These are phyloP conservation scores for Pyrenophora seminiperda DNA, from an alignment of 2,329 filamentous ascomycete species.

Conservation along the genomic window DNA sequence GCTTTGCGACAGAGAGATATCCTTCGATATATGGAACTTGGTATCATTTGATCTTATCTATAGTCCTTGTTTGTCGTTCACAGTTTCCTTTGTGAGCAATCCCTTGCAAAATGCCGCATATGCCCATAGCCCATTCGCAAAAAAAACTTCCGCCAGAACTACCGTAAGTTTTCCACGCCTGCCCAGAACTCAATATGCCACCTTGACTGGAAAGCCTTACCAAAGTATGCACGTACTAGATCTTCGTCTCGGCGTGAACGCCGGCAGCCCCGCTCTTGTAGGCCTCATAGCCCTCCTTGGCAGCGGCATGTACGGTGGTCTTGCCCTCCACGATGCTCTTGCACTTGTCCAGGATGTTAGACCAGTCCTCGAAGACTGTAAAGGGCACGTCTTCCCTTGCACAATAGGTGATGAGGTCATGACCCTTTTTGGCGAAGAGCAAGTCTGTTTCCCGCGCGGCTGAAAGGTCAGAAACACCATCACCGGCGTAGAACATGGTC, in stretches of 20 bases:
- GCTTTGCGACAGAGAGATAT: no score
- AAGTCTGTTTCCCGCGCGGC: slow-evolving; percentile 92
- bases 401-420: slow-evolving; percentile 87
- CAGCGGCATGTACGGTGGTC: slow-evolving; percentile 71
- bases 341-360: slow-evolving; percentile 74
- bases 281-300: slow-evolving; percentile 56
- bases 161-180: neutral
- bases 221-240: slow-evolving; percentile 15
- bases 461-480: slow-evolving; percentile 45
- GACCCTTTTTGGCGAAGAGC: slow-evolving; percentile 89
- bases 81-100: slow-evolving; percentile 1
- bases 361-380: slow-evolving; percentile 85
- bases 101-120: neutral
- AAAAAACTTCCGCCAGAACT: neutral
- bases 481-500: slow-evolving; percentile 86
- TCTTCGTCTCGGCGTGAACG: slow-evolving; percentile 23
- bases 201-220: no score
- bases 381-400: slow-evolving; percentile 84
- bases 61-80: slow-evolving; percentile 17
- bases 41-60: slow-evolving; percentile 18
- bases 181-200: neutral
- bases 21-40: no score
- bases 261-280: slow-evolving; percentile 55
- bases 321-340: slow-evolving; percentile 76
- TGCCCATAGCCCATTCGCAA: neutral